phyloP scores from a whole-genome alignment of 768 basidiomycete genomes.

The Tricholoma hemisulphureum region DNA sequence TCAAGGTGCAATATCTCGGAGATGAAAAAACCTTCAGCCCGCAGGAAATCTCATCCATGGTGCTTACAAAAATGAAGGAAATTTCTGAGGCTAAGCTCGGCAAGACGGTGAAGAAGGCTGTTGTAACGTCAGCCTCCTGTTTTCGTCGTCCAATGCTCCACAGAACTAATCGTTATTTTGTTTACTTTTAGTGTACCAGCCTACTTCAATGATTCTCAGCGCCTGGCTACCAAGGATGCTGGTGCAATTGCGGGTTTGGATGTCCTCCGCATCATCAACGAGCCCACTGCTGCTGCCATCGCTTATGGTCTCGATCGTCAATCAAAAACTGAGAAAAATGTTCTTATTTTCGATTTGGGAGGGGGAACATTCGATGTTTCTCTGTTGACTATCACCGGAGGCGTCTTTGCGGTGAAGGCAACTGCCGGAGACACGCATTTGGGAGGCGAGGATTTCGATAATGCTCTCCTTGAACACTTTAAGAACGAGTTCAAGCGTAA shows the following conservation, averaged over 20 bases:
- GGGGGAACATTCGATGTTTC: slow-evolving; percentile 99
- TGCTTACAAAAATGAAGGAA: slow-evolving; percentile 99
- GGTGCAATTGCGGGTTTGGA: slow-evolving; percentile 97
- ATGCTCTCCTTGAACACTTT: slow-evolving; percentile 97
- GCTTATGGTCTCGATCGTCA: slow-evolving; percentile 98
- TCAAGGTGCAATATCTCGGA: slow-evolving; percentile 92
- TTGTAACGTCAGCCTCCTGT: slow-evolving; percentile 75
- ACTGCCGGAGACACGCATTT: slow-evolving; percentile 99
- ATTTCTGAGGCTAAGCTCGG: slow-evolving; percentile 99
- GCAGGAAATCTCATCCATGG: slow-evolving; percentile 99
- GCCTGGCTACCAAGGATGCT: slow-evolving; percentile 98
- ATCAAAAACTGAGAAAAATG: slow-evolving; percentile 93
- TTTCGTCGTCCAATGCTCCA: neutral
- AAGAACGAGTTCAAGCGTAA: slow-evolving; percentile 99
- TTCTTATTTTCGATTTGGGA: slow-evolving; percentile 99
- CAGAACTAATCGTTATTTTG: slow-evolving; percentile 7
- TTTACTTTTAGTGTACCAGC: slow-evolving; percentile 73
- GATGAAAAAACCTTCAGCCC: slow-evolving; percentile 97
- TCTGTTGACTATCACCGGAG: slow-evolving; percentile 94
- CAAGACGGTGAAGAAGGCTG: slow-evolving; percentile 97
- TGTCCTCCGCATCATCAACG: slow-evolving; percentile 99
- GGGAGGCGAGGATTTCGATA: slow-evolving; percentile 99
- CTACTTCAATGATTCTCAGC: slow-evolving; percentile 99
- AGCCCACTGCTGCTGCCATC: slow-evolving; percentile 98
- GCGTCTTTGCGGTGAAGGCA: slow-evolving; percentile 99